These are phyloP conservation scores for Galerina marginata DNA, from an alignment of 768 basidiomycete species.

Conservation along the genomic window DNA sequence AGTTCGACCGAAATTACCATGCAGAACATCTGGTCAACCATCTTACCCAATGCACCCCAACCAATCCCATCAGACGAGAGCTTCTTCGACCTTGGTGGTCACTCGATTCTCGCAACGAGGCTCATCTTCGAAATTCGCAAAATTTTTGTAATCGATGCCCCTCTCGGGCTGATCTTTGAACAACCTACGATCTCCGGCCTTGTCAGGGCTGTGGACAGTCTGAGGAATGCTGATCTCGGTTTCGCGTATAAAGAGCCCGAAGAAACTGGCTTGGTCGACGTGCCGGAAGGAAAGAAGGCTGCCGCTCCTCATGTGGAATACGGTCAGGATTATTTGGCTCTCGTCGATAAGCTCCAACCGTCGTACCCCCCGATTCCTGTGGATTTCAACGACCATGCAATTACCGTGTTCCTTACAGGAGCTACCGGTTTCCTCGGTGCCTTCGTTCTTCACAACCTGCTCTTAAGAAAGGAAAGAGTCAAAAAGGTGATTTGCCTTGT, in stretches of 20 bases:
- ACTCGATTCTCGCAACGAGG: slow-evolving; percentile 96
- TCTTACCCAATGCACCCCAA: slow-evolving; percentile 80
- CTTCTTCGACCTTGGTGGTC: slow-evolving; percentile 98
- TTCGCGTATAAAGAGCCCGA: slow-evolving; percentile 44
- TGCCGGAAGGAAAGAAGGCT: slow-evolving; percentile 23
- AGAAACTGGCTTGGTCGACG: not conserved
- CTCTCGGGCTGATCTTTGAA: slow-evolving; percentile 90
- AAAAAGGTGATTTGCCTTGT: slow-evolving; percentile 93
- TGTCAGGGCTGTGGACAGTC: slow-evolving; percentile 72
- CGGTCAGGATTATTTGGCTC: slow-evolving; percentile 72
- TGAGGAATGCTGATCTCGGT: slow-evolving; percentile 84
- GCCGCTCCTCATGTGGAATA: slow-evolving; percentile 62
- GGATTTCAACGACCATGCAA: slow-evolving; percentile 54
- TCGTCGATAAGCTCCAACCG: slow-evolving; percentile 61
- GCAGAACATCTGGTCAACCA: slow-evolving; percentile 80
- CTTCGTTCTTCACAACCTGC: slow-evolving; percentile 84
- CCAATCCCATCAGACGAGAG: slow-evolving; percentile 88
- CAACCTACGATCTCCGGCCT: slow-evolving; percentile 84
- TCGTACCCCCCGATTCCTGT: slow-evolving; percentile 66
- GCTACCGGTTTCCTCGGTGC: slow-evolving; percentile 97
- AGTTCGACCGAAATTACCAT: slow-evolving; percentile 81
- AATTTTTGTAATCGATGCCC: slow-evolving; percentile 87
- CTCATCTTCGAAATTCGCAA: slow-evolving; percentile 97
- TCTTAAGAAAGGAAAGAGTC: slow-evolving; percentile 65
- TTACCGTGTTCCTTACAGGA: slow-evolving; percentile 94